Base-by-base conservation (phyloP, 2,329 filamentous ascomycete genomes). In the Phialophora tarda region DNA sequence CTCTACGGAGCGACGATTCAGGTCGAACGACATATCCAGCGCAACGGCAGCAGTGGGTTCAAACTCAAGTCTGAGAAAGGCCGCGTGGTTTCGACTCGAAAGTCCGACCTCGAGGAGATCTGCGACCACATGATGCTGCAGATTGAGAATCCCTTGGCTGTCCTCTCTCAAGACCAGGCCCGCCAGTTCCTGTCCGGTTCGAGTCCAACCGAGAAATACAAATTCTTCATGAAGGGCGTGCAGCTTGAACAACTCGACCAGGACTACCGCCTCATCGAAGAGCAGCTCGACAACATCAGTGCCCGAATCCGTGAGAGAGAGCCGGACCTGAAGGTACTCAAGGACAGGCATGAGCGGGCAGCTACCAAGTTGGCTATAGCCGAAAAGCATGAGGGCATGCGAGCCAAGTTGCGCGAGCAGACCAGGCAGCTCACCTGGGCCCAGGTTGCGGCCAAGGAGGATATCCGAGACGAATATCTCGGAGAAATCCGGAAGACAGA, bases 141-240 rank as follows among this genome's bases (percentile, higher is more conserved):
- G 77, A 92, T 99, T 64, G 94, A 98, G 75, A 99, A 99, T 73
- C 95, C 95, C 0, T 89, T 99, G 81, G 98, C 96, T 66, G 91
- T 98, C 6, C 84, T 99, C 21, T 97, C 93, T 0, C 95, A 99
- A 77, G 95, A 99, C 76, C 93, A 93, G 78, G 95, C 95, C 11
- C 88, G 95, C 11, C 91, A 96, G 65, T 99, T 99, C 73, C 84
- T 99, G 51, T 96, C 94, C 74, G 87, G 89, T 41, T 94, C 95
- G 12, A 91, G 88, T 2, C 87, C 93, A 0, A 82, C 86, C 3
- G 89, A 94, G 67, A 99, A 99, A 77, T 99, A 98, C 83, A 95
- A 92, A 72, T 97, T 97, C 74, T 99, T 99, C 75, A 86, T 97
- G 67, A 92, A 93, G 73, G 95, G 95, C 28, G 96, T 97, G 0